Conservation (phyloP, 192 early-diverging fungal species). For the Kappamyces sp. region DNA sequence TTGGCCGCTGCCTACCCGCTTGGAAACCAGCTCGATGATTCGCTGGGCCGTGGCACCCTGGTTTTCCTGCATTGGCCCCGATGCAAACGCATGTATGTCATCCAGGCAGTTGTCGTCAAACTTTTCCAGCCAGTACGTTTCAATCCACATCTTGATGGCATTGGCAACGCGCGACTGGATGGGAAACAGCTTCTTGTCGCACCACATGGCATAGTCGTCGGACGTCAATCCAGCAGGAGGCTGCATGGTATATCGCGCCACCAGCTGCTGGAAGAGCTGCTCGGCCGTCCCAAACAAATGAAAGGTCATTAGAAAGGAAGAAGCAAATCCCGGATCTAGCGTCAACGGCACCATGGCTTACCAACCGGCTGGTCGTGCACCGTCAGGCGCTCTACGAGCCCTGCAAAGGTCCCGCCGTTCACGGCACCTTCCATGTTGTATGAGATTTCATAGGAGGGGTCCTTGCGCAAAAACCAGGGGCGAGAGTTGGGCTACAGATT, state of each 20-base stretch:
- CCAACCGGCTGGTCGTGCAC: conserved; percentile 69
- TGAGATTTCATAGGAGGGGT: conserved; percentile 69
- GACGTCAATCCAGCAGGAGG: conserved; percentile 60
- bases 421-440: conserved; percentile 85
- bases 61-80: conserved; percentile 61
- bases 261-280: conserved; percentile 65
- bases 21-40: conserved; percentile 70
- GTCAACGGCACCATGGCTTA: conserved; percentile 16
- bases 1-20: conserved; percentile 41
- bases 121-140: conserved; percentile 80
- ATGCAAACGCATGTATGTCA: conserved; percentile 70
- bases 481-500: conserved; percentile 21
- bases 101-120: conserved; percentile 65
- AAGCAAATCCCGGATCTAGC: conserved; percentile 69
- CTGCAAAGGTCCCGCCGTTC: conserved; percentile 81
- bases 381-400: conserved; percentile 83
- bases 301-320: conserved; percentile 85
- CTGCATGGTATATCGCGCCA: conserved; percentile 66
- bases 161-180: conserved; percentile 83
- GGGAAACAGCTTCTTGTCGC: conserved; percentile 78
- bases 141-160: conserved; percentile 86
- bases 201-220: conserved; percentile 70
- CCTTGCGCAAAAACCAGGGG: conserved; percentile 78
- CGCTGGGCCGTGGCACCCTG: conserved; percentile 64
- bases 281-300: conserved; percentile 75